These are phyloP conservation scores for Lindgomyces ingoldianus DNA, from an alignment of 495 filamentous ascomycete genomes.

Conservation along the genomic window DNA sequence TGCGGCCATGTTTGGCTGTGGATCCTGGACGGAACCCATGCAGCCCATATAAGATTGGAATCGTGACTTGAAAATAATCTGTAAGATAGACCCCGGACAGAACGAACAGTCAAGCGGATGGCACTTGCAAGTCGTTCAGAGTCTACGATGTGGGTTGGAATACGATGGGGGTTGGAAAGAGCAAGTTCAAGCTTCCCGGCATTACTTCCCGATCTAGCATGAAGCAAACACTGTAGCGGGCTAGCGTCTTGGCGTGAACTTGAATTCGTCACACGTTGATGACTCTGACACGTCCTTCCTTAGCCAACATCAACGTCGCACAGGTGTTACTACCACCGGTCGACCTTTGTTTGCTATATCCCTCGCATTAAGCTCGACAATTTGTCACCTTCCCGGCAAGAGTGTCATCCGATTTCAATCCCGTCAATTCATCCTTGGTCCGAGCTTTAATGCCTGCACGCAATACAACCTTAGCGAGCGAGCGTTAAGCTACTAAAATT, in stretches of 20 bases:
- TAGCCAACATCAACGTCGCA: too few species aligned
- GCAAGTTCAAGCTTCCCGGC: too few species aligned
- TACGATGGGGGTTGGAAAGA: too few species aligned
- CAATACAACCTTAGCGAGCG: too few species aligned
- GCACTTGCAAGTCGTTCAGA: background rate
- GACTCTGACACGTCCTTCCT: background rate
- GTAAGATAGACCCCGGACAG: too few species aligned
- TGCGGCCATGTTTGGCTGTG: background rate
- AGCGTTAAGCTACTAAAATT: too few species aligned
- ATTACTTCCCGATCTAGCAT: background rate
- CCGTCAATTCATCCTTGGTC: slow-evolving; percentile 5
- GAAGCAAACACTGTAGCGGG: background rate
- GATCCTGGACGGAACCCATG: background rate
- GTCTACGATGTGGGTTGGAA: background rate
- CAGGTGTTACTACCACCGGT: background rate
- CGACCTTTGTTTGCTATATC: background rate
- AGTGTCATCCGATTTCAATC: background rate
- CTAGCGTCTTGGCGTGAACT: background rate
- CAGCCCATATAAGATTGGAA: background rate
- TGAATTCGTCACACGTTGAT: background rate
- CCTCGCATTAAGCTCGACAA: background rate
- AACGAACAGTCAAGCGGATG: background rate
- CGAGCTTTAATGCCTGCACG: background rate
- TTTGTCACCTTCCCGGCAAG: background rate
- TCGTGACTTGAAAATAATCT: too few species aligned